Percentiles rank a stretch among this genome's conserved stretches.
phyloP scores from a whole-genome alignment of 768 basidiomycete genomes.

The Mycena pura region DNA sequence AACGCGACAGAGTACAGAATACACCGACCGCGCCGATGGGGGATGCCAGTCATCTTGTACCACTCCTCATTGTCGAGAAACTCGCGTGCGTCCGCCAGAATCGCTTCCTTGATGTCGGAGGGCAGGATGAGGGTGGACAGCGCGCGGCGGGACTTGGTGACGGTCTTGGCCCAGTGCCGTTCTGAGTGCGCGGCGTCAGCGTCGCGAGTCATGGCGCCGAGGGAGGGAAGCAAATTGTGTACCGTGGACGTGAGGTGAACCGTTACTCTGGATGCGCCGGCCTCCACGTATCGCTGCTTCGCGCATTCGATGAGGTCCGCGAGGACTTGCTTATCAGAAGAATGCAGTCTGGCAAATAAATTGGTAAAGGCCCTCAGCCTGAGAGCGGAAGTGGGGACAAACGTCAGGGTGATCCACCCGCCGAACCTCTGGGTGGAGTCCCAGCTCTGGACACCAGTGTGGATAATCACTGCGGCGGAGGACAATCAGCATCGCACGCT shows the following conservation, averaged over 20 bases:
- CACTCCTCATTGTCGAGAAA: conserved; percentile 16
- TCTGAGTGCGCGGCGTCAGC: background rate
- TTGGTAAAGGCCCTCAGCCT: background rate
- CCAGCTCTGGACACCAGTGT: background rate
- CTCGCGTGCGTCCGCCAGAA: conserved; percentile 13
- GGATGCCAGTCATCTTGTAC: conserved; percentile 1
- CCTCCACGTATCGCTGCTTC: background rate
- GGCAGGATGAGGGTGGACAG: conserved; percentile 17
- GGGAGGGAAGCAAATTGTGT: too few species aligned
- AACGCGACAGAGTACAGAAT: conserved; percentile 16
- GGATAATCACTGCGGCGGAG: background rate
- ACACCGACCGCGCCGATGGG: too few species aligned
- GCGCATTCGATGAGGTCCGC: too few species aligned
- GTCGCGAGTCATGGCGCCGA: too few species aligned
- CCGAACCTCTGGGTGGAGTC: background rate
- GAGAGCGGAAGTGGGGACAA: background rate
- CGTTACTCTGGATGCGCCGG: background rate
- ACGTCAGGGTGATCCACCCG: conserved; percentile 2
- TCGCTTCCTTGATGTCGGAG: background rate
- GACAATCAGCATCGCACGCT: background rate
- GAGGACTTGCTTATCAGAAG: background rate
- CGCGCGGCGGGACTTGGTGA: conserved; percentile 11
- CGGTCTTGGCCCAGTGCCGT: conserved; percentile 7
- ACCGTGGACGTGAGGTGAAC: background rate
- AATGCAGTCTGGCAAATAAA: background rate